Percentiles rank a stretch among this genome's conserved stretches.
These are phyloP conservation scores for Chlorella sorokiniana DNA, from an alignment of 139 green algal genomes.

Conservation along the genomic window DNA sequence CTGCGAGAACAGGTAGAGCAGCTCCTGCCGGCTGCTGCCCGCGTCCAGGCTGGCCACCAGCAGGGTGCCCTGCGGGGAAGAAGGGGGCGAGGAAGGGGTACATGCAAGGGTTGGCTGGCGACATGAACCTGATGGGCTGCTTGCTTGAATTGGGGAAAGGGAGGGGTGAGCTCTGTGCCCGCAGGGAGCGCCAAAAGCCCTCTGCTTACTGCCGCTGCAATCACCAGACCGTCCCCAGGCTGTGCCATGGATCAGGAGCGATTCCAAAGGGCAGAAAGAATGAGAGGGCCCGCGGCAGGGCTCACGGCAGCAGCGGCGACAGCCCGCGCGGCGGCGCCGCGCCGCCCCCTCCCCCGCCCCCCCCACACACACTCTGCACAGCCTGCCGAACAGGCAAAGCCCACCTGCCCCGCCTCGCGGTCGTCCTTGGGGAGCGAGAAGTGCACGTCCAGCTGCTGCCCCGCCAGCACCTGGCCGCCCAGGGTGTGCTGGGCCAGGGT, in stretches of 20 bases:
- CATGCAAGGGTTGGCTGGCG: neutral
- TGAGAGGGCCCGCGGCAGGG: too few relatives aligned
- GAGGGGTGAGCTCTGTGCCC: too few relatives aligned
- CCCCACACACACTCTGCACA: neutral
- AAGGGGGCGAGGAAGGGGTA: neutral
- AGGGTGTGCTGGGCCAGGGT: conserved; percentile 71
- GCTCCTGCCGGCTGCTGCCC: conserved; percentile 69
- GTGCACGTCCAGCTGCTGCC: conserved; percentile 66
- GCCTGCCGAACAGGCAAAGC: neutral
- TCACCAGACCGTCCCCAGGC: too few relatives aligned
- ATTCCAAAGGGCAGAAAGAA: too few relatives aligned
- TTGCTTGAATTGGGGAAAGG: too few relatives aligned
- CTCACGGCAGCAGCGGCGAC: too few relatives aligned
- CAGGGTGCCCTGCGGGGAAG: conserved; percentile 71
- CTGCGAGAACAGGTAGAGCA: conserved; percentile 75
- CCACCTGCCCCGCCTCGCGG: conserved; percentile 51
- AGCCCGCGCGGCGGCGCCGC: too few relatives aligned
- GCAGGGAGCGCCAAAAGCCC: too few relatives aligned
- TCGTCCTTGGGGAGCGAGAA: conserved; percentile 72
- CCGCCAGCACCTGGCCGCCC: conserved; percentile 51
- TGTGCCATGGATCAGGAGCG: too few relatives aligned
- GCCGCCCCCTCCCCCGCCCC: neutral
- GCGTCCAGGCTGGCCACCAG: conserved; percentile 84
- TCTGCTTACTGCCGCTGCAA: too few relatives aligned
- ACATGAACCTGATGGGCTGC: too few relatives aligned